Conservation (phyloP, 2,329 filamentous ascomycete genomes). For the Paecilomyces sp. region DNA sequence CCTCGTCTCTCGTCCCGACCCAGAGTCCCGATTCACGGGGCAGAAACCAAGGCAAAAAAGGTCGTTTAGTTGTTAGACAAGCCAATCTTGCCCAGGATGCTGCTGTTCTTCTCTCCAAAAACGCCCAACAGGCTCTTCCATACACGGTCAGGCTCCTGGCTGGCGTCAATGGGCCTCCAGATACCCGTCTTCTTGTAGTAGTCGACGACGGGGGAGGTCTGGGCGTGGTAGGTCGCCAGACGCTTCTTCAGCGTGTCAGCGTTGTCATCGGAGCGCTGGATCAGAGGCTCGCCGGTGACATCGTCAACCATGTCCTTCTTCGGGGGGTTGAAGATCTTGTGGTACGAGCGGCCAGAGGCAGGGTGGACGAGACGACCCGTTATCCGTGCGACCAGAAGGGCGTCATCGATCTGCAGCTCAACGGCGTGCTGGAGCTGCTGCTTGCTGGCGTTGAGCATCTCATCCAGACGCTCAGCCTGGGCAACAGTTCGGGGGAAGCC, state of each 20-base stretch:
- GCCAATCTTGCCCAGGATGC: conserved; percentile 48
- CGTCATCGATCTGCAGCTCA: conserved; percentile 94
- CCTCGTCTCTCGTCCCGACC: neutral
- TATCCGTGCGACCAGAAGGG: conserved; percentile 87
- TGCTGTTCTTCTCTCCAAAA: conserved; percentile 59
- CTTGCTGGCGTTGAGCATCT: conserved; percentile 72
- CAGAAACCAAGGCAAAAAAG: neutral
- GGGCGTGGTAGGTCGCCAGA: conserved; percentile 82
- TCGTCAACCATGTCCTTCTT: conserved; percentile 94
- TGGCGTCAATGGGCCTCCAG: conserved; percentile 92
- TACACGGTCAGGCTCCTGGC: conserved; percentile 89
- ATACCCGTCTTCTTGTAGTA: conserved; percentile 98
- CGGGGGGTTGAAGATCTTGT: conserved; percentile 98
- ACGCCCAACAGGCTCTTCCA: conserved; percentile 89
- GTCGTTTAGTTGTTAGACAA: conserved; percentile 43
- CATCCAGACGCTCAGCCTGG: conserved; percentile 89
- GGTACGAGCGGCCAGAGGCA: conserved; percentile 91
- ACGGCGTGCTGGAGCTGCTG: conserved; percentile 90
- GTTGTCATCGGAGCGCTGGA: conserved; percentile 96
- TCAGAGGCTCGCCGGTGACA: conserved; percentile 88
- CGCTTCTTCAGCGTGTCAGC: conserved; percentile 94
- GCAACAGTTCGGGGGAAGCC: conserved; percentile 96
- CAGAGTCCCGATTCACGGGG: neutral
- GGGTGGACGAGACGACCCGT: conserved; percentile 94
- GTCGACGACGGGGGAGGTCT: conserved; percentile 84